A percentile compares a stretch with the other conserved stretches of the same genome.
Conservation (phyloP, 768 basidiomycete genomes). For the Udeniomyces megalosporus region DNA sequence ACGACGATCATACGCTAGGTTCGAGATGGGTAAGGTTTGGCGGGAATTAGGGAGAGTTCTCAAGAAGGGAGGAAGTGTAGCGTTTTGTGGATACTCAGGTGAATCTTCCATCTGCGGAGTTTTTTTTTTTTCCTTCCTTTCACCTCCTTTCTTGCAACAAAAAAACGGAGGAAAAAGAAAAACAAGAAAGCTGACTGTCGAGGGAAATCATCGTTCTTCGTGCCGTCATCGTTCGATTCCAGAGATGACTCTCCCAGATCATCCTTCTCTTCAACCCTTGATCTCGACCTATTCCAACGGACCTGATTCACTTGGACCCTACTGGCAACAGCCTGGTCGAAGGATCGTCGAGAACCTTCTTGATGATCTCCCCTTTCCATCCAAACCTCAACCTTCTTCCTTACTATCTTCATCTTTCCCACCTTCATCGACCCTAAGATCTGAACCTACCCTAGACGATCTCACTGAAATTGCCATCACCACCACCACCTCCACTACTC, state of each 20-base stretch:
- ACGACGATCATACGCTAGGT: constrained; percentile 36
- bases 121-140: background rate
- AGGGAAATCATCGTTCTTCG: too few relatives aligned
- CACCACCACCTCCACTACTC: background rate
- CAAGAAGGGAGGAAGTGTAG: constrained; percentile 46
- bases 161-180: too few relatives aligned
- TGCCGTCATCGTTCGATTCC: background rate
- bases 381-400: too few relatives aligned
- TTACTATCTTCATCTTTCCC: too few relatives aligned
- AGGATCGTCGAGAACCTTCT: constrained; percentile 56
- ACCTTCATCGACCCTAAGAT: background rate
- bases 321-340: constrained; percentile 73
- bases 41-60: constrained; percentile 47
- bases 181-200: too few relatives aligned
- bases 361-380: constrained; percentile 41
- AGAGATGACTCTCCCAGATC: constrained; percentile 49
- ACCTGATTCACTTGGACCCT: constrained; percentile 42
- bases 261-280: constrained; percentile 42
- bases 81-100: constrained; percentile 44
- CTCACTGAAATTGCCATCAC: background rate
- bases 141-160: background rate
- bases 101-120: too few relatives aligned
- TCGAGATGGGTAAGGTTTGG: constrained; percentile 57
- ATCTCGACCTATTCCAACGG: constrained; percentile 32
- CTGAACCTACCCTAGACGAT: background rate